Evolutionary conservation across 257 asterid species (phyloP).

Genomic region (Thymus quinquecostatus): DNA sequence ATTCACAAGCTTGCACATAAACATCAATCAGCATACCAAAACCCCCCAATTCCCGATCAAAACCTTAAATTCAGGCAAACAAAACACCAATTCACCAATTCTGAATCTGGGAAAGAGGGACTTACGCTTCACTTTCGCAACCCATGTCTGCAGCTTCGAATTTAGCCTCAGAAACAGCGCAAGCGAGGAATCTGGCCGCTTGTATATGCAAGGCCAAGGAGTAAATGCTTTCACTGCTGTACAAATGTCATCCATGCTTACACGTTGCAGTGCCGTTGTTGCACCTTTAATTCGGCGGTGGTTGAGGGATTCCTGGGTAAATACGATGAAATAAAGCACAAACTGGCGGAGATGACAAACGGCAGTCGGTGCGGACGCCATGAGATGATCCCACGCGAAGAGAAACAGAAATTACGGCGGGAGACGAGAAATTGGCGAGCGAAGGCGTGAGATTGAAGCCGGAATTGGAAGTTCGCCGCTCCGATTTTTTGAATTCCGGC

Average conservation of each 20-base stretch:
- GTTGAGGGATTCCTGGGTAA: too few species aligned
- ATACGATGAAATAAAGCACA: too few species aligned
- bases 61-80: too few species aligned
- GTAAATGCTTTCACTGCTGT: background rate
- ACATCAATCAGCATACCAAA: slow-evolving; percentile 24
- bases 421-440: too few species aligned
- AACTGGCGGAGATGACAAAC: too few species aligned
- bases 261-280: background rate
- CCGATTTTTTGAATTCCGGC: too few species aligned
- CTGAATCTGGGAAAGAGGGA: background rate
- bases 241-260: background rate
- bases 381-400: background rate
- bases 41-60: background rate
- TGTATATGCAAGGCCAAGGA: background rate
- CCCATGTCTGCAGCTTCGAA: slow-evolving; percentile 41
- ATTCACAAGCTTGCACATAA: background rate
- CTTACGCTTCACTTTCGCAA: slow-evolving; percentile 73
- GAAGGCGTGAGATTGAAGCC: too few species aligned
- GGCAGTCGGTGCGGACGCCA: too few species aligned
- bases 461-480: too few species aligned
- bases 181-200: background rate
- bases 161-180: background rate
- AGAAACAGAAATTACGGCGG: background rate
- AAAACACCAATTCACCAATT: too few species aligned
- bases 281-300: background rate